Conservation (phyloP, 352 stramenopile genomes). For the Globisporangium paroecandrum region DNA sequence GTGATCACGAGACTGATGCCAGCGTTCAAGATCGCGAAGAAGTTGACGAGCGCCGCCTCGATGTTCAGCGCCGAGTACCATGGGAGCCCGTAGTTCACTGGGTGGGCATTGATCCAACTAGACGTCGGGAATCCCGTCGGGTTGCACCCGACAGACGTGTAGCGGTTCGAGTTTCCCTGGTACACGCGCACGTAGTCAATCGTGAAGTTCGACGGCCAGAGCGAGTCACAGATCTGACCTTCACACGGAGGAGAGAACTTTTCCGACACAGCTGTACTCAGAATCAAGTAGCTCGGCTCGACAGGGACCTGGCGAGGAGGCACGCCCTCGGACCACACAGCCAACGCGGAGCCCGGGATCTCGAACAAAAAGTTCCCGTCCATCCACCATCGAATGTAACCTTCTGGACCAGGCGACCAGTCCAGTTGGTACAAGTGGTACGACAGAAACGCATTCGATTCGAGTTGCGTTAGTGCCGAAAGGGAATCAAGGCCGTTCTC, state of each 20-base stretch:
- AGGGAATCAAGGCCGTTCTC: constrained; percentile 93
- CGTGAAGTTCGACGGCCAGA: constrained; percentile 90
- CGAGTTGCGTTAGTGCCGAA: constrained; percentile 91
- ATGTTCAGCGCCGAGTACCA: constrained; percentile 77
- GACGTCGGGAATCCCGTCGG: constrained; percentile 87
- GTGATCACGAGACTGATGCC: constrained; percentile 49
- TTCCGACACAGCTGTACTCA: constrained; percentile 96
- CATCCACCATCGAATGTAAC: constrained; percentile 93
- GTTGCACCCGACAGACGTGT: constrained; percentile 93
- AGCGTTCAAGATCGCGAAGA: constrained; percentile 64
- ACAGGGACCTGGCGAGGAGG: constrained; percentile 88
- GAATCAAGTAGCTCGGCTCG: constrained; percentile 96
- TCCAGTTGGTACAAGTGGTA: constrained; percentile 95
- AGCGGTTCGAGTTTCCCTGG: constrained; percentile 87
- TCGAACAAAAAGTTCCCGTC: constrained; percentile 94
- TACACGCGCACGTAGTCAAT: constrained; percentile 96
- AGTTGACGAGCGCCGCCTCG: constrained; percentile 33
- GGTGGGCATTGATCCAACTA: constrained; percentile 90
- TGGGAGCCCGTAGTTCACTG: constrained; percentile 75
- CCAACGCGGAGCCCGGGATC: constrained; percentile 87
- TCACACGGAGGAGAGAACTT: constrained; percentile 92
- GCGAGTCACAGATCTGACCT: constrained; percentile 91
- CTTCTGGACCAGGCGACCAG: constrained; percentile 90
- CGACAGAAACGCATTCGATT: constrained; percentile 87
- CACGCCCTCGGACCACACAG: constrained; percentile 57